Percentiles rank a stretch among this genome's conserved stretches.
phyloP scores from a whole-genome alignment of 2,329 filamentous ascomycete genomes.

The Diaporthe ilicicola region DNA sequence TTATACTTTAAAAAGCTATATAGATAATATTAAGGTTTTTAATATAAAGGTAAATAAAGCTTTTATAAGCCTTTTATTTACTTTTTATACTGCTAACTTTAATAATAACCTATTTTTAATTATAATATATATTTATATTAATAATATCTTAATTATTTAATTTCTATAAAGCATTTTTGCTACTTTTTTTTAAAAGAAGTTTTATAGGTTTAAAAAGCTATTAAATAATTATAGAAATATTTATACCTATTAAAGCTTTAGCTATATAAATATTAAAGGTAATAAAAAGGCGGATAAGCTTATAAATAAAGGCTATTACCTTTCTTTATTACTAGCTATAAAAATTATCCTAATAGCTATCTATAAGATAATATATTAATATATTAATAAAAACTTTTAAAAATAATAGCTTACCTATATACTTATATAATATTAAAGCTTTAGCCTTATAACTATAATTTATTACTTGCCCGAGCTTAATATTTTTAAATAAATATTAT shows the following conservation, averaged over 20 bases:
- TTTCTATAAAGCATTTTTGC: neutral
- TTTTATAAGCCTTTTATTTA: too few species aligned
- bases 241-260: neutral
- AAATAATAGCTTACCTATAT: neutral
- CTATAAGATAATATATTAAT: neutral
- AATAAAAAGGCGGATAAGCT: neutral
- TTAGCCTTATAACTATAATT: too few species aligned
- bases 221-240: neutral
- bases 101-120: neutral
- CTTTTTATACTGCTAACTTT: neutral
- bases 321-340: neutral
- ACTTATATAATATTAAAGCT: neutral
- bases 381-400: neutral
- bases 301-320: neutral
- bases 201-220: neutral
- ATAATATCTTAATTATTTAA: neutral
- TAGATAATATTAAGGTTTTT: neutral
- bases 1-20: too few species aligned
- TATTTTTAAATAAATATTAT: neutral
- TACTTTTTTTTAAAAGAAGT: neutral
- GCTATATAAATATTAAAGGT: neutral
- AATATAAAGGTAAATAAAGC: too few species aligned
- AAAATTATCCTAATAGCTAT: neutral
- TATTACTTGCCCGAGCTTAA: neutral
- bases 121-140: neutral